Percentiles rank a stretch among this genome's conserved stretches.
These are phyloP conservation scores for Pugionium cornutum DNA, from an alignment of 345 rosid genomes.

Conservation along the genomic window DNA sequence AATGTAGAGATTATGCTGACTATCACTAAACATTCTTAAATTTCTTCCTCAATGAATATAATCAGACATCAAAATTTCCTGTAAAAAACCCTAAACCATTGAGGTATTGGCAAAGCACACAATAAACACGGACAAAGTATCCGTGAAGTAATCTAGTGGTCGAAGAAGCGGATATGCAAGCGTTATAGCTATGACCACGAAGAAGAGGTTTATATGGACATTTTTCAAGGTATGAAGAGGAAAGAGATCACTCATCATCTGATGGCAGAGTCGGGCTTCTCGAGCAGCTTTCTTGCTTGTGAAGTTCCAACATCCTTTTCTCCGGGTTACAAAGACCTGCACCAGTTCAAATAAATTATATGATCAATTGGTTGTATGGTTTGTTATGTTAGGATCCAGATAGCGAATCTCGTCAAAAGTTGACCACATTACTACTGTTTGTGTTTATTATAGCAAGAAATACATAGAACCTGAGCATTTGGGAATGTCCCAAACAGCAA, in stretches of 20 bases:
- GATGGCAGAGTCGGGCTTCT: conserved; percentile 65
- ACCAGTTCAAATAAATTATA: not conserved
- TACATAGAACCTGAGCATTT: conserved; percentile 73
- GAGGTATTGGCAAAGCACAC: too few species aligned
- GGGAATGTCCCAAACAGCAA: conserved; percentile 97
- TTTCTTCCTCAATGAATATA: too few species aligned
- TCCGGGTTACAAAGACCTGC: conserved; percentile 87
- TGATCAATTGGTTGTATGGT: conserved; percentile 13
- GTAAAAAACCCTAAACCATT: not conserved
- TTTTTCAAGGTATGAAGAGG: not conserved
- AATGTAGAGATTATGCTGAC: too few species aligned
- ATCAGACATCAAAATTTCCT: not conserved
- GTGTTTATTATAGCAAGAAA: not conserved
- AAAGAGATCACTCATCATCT: conserved; percentile 53
- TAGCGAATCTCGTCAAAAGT: not conserved
- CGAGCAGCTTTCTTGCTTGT: conserved; percentile 69
- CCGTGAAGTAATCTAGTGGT: conserved; percentile 11
- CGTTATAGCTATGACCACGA: conserved; percentile 10
- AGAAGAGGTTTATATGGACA: not conserved
- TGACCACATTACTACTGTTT: not conserved
- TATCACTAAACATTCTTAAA: too few species aligned
- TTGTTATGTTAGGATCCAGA: not conserved
- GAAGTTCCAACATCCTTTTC: conserved; percentile 72
- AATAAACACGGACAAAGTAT: not conserved
- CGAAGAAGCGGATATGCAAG: conserved; percentile 1